A percentile compares a stretch with the other conserved stretches of the same genome.
These are phyloP conservation scores for Rhizopus microsporus DNA, from an alignment of 371 early-diverging fungal species.

Conservation along the genomic window DNA sequence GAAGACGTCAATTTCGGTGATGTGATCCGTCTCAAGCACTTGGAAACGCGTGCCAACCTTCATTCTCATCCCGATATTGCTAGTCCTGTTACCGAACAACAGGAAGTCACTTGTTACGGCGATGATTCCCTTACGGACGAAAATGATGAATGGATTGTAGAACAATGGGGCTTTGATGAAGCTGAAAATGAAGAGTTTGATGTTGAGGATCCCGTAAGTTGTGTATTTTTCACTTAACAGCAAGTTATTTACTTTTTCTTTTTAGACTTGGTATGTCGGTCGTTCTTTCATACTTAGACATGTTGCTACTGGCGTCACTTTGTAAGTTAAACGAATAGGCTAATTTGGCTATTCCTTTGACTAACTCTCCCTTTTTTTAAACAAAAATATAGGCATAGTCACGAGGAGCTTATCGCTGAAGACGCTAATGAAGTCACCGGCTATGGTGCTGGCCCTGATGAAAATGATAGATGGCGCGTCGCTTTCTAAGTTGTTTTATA, in stretches of 20 bases:
- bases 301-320: conserved; percentile 45
- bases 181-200: conserved; percentile 41
- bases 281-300: conserved; percentile 56
- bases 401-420: conserved; percentile 38
- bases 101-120: conserved; percentile 65
- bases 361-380: not conserved
- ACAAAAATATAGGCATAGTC: conserved; percentile 37
- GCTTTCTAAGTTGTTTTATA: conserved; percentile 13
- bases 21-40: conserved; percentile 56
- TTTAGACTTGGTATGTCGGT: conserved; percentile 50
- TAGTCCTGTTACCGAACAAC: conserved; percentile 57
- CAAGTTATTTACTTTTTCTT: not conserved
- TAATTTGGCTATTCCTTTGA: not conserved
- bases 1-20: conserved; percentile 54
- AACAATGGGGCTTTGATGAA: conserved; percentile 40
- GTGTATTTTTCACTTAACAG: not conserved
- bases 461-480: conserved; percentile 62
- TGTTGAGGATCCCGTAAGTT: conserved; percentile 28
- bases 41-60: conserved; percentile 48
- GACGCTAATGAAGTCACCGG: conserved; percentile 56
- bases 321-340: conserved; percentile 30
- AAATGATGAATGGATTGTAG: conserved; percentile 66
- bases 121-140: conserved; percentile 47
- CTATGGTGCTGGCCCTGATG: conserved; percentile 51
- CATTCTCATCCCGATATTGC: conserved; percentile 58